These are phyloP conservation scores for Talaromyces sp. DNA, from an alignment of 2,329 filamentous ascomycete genomes.

Conservation along the genomic window DNA sequence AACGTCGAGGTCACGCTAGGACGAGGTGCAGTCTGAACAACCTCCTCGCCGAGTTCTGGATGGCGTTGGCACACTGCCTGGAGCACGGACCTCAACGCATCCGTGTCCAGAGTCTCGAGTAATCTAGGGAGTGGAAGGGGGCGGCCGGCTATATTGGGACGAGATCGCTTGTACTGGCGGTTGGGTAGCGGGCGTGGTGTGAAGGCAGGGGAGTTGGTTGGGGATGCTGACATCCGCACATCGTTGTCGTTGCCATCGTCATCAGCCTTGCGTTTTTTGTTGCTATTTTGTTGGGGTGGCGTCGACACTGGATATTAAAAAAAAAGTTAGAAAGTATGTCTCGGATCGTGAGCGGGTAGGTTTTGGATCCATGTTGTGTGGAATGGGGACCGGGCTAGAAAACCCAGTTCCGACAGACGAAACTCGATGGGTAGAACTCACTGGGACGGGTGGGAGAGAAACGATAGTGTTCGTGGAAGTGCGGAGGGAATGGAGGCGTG, in stretches of 20 bases:
- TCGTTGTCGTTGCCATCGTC: constrained; percentile 59
- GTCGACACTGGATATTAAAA: constrained; percentile 28
- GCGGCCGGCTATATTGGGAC: constrained; percentile 65
- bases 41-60: constrained; percentile 78
- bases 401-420: constrained; percentile 3
- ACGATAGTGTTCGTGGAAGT: constrained; percentile 58
- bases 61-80: constrained; percentile 87
- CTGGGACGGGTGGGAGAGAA: constrained; percentile 57
- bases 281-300: constrained; percentile 36
- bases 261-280: constrained; percentile 84
- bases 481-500: constrained; percentile 57
- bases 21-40: constrained; percentile 78
- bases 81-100: constrained; percentile 79
- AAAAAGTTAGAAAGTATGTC: neutral
- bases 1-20: constrained; percentile 78
- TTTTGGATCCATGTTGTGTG: neutral
- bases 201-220: constrained; percentile 73
- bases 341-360: neutral
- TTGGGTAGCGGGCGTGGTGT: constrained; percentile 62
- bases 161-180: constrained; percentile 62
- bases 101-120: constrained; percentile 86
- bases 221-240: constrained; percentile 89
- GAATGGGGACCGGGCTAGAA: neutral
- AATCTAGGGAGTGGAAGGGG: constrained; percentile 68
- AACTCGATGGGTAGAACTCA: constrained; percentile 31